Evolutionary conservation across 176 grass and related monocot species (phyloP), one percentile per base, ranked within the genome.

Genomic region (Phyllostachys edulis): DNA sequence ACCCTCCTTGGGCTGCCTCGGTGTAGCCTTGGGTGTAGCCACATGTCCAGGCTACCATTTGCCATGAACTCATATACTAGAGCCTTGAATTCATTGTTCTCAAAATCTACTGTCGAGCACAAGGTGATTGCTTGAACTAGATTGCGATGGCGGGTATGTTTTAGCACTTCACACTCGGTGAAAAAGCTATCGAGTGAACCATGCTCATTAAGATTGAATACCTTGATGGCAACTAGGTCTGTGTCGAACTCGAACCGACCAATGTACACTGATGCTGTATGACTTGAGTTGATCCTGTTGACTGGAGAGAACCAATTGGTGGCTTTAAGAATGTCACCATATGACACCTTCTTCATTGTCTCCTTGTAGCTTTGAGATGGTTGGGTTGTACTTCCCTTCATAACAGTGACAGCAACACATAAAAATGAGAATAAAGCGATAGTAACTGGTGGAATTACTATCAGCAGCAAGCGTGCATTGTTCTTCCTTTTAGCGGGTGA

Each of bases 41-140:
- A 83, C 64, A 77, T 88, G 17, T 88, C 86, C 5, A 82, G 44
- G 73, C 73, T 82, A 16, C 86, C 86, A 63, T 88, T 88, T 52
- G 79, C 79, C 86, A 88, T 88, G 73, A 88, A 88, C 41, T 88
- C 42, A 0, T 77, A 77, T 14, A 77, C 54, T 44, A 88, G 8
- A 32, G 79, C 79, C 75, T 88, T 88, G 64, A 88, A 88, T 4
- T 88, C 86, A 8, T 77, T 17, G 16, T 77, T 77, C 5, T 82
- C 79, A 7, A 47, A 42, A 52, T 82, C 54, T 39, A 88, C 72
- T 0, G 79, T 83, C 0, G 86, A 88, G 79, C 86, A 88, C 12
- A 50, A 0, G 1, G 86, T 88, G n/a, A 88, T 42, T n/a, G 79
- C 64, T 54, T 82, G 54, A 39, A 77, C 42, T 1, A 88, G 42